These are phyloP conservation scores for Termitomyces sp. DNA, from an alignment of 768 basidiomycete species.

Conservation along the genomic window DNA sequence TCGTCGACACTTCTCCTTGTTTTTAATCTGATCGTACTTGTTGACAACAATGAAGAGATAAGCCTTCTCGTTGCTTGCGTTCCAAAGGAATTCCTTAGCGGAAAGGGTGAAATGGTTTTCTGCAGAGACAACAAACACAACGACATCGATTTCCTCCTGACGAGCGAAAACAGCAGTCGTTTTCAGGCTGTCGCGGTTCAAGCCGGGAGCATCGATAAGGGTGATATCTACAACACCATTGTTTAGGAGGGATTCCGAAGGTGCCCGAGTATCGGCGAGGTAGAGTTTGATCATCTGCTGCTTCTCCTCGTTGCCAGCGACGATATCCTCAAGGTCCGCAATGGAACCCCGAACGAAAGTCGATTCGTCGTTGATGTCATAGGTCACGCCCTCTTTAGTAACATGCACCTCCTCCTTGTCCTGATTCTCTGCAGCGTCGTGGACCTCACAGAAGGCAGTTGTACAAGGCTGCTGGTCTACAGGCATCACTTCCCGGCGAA, in stretches of 20 bases:
- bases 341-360: conserved; percentile 75
- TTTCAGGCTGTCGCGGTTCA: conserved; percentile 92
- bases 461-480: conserved; percentile 99
- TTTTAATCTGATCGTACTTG: conserved; percentile 93
- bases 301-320: conserved; percentile 71
- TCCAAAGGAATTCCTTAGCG: conserved; percentile 90
- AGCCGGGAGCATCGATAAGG: conserved; percentile 96
- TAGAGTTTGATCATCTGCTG: conserved; percentile 85
- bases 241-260: conserved; percentile 83
- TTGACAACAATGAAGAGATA: conserved; percentile 99
- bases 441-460: conserved; percentile 95
- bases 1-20: conserved; percentile 90
- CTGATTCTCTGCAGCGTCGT: conserved; percentile 79
- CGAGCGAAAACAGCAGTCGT: conserved; percentile 95
- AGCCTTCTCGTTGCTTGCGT: conserved; percentile 94
- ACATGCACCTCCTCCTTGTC: conserved; percentile 86
- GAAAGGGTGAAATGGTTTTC: conserved; percentile 99
- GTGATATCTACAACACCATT: conserved; percentile 97
- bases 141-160: conserved; percentile 97
- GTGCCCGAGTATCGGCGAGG: conserved; percentile 75
- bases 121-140: conserved; percentile 96
- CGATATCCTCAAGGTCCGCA: conserved; percentile 73
- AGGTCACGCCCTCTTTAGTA: conserved; percentile 63
- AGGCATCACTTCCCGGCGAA: conserved; percentile 90
- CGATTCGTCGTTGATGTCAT: conserved; percentile 67